Percentiles rank a stretch among this genome's conserved stretches.
phyloP scores from a whole-genome alignment of 441 rosid genomes.

The California macrophylla region DNA sequence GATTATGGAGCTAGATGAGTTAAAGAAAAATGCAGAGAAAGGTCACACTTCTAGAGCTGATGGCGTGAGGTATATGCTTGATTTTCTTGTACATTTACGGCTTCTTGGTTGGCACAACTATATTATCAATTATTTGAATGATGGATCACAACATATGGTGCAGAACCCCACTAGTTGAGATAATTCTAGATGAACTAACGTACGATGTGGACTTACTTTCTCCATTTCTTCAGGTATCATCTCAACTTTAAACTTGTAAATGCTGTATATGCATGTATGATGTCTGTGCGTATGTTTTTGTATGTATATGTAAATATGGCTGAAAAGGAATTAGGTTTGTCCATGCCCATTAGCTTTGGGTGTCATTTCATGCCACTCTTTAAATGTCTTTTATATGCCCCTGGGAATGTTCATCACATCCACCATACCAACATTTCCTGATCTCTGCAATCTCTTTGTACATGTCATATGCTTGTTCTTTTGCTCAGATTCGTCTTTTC shows the following conservation, averaged over 20 bases:
- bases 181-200: constrained; percentile 54
- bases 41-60: constrained; percentile 60
- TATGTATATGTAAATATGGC: neutral
- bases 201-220: constrained; percentile 31
- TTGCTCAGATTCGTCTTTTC: neutral
- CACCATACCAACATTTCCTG: neutral
- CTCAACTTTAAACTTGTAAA: neutral
- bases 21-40: constrained; percentile 59
- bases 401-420: neutral
- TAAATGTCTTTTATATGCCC: neutral
- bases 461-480: neutral
- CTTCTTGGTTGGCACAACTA: neutral
- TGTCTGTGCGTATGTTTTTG: too few relatives aligned
- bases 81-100: constrained; percentile 4
- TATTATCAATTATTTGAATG: neutral
- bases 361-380: neutral
- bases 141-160: constrained; percentile 20
- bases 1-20: constrained; percentile 72
- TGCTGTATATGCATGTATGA: neutral
- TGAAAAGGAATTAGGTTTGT: neutral
- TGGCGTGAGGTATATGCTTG: constrained; percentile 50
- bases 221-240: constrained; percentile 40
- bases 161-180: constrained; percentile 72
- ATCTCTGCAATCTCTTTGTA: neutral
- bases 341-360: neutral